phyloP scores from a whole-genome alignment of 352 stramenopile species.

The Pythium utonaiense region DNA sequence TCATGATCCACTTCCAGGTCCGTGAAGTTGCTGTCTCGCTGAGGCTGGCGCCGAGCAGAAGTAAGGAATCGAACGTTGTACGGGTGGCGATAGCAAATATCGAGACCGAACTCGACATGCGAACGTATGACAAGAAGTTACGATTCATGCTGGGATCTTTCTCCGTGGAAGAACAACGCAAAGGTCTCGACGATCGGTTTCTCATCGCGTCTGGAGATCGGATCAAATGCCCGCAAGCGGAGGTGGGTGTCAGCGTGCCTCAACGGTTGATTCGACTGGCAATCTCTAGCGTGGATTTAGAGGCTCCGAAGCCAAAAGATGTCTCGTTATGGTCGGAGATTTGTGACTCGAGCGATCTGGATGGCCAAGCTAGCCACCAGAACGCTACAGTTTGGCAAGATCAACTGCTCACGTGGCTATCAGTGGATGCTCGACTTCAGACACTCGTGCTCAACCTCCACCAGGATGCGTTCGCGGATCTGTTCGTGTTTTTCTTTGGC shows the following conservation, averaged over 20 bases:
- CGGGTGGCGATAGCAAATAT: slow-evolving; percentile 55
- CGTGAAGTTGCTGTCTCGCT: slow-evolving; percentile 32
- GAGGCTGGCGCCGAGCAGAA: slow-evolving; percentile 9
- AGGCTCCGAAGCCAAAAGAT: slow-evolving; percentile 61
- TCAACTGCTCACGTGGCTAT: slow-evolving; percentile 59
- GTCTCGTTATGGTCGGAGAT: slow-evolving; percentile 40
- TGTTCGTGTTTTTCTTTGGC: slow-evolving; percentile 77
- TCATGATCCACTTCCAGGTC: slow-evolving; percentile 29
- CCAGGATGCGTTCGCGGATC: slow-evolving; percentile 67
- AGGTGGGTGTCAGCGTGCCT: background rate
- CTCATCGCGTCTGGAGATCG: slow-evolving; percentile 56
- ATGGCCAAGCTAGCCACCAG: background rate
- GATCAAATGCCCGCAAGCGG: background rate
- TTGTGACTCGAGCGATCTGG: background rate
- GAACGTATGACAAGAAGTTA: slow-evolving; percentile 62
- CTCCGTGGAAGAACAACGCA: slow-evolving; percentile 50
- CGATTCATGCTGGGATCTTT: slow-evolving; percentile 76
- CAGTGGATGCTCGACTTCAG: slow-evolving; percentile 65
- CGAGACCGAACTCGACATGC: slow-evolving; percentile 52
- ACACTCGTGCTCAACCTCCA: slow-evolving; percentile 73
- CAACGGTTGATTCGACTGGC: slow-evolving; percentile 62
- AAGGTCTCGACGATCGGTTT: slow-evolving; percentile 8
- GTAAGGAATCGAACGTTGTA: slow-evolving; percentile 36
- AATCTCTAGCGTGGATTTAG: slow-evolving; percentile 67
- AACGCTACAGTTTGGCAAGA: slow-evolving; percentile 72